Evolutionary conservation across 1,284 basidiomycete genomes (phyloP).

Genomic region (Cryptococcus sp.): DNA sequence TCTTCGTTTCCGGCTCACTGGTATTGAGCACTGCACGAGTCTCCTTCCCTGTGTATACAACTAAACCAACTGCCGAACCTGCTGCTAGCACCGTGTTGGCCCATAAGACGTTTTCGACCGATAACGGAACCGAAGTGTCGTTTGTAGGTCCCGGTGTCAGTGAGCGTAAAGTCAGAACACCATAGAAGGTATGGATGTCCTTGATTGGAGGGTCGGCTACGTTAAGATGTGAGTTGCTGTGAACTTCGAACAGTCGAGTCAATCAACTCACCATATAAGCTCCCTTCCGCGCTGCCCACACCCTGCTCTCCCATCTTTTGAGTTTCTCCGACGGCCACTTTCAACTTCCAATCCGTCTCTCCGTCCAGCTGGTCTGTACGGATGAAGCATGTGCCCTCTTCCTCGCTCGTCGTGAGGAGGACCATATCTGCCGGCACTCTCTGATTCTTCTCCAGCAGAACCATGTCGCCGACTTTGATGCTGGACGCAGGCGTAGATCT

Average conservation of each 20-base stretch:
- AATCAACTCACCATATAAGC: slow-evolving; percentile 69
- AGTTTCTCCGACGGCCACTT: slow-evolving; percentile 81
- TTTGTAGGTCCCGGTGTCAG: slow-evolving; percentile 56
- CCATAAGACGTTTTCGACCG: slow-evolving; percentile 95
- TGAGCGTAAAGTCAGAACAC: slow-evolving; percentile 79
- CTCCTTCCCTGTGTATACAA: slow-evolving; percentile 92
- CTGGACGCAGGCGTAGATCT: slow-evolving; percentile 83
- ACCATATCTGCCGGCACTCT: slow-evolving; percentile 94
- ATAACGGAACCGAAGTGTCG: slow-evolving; percentile 73
- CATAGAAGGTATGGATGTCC: slow-evolving; percentile 94
- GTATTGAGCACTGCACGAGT: slow-evolving; percentile 99
- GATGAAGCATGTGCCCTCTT: slow-evolving; percentile 90
- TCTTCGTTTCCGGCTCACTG: slow-evolving; percentile 92
- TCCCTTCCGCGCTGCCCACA: slow-evolving; percentile 73
- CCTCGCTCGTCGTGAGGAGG: slow-evolving; percentile 77
- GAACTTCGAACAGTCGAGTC: not conserved
- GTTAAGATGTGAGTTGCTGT: not conserved
- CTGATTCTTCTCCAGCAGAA: slow-evolving; percentile 94
- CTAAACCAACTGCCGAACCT: slow-evolving; percentile 87
- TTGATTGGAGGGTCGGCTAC: slow-evolving; percentile 90
- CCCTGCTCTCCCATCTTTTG: slow-evolving; percentile 74
- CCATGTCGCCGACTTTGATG: slow-evolving; percentile 87
- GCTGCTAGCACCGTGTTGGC: slow-evolving; percentile 96
- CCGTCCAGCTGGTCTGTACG: slow-evolving; percentile 98
- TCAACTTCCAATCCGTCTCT: slow-evolving; percentile 98